These are phyloP conservation scores for Aureobasidium sp. DNA, from an alignment of 2,329 filamentous ascomycete species.

Conservation along the genomic window DNA sequence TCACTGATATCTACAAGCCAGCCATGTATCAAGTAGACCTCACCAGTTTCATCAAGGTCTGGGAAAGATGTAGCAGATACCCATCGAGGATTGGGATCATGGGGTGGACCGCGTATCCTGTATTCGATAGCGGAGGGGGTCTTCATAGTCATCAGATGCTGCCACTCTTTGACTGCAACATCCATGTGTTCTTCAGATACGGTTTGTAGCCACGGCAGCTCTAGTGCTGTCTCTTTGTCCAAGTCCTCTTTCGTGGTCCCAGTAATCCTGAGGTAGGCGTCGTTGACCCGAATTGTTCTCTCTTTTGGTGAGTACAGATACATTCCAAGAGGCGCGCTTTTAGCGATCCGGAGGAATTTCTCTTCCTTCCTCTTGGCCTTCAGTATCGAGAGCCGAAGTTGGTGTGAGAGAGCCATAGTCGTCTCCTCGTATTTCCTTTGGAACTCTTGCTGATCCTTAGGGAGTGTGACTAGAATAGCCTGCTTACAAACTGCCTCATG, in stretches of 20 bases:
- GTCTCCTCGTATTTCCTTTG: conserved; percentile 29
- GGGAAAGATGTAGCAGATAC: conserved; percentile 17
- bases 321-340: conserved; percentile 33
- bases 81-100: neutral
- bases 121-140: neutral
- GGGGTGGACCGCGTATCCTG: neutral
- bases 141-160: neutral
- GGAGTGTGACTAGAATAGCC: conserved; percentile 28
- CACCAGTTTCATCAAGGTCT: conserved; percentile 25
- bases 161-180: neutral
- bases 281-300: conserved; percentile 32
- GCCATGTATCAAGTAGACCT: conserved; percentile 32
- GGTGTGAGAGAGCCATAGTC: conserved; percentile 30
- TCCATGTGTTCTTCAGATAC: neutral
- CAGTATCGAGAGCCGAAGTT: conserved; percentile 25
- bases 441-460: conserved; percentile 14
- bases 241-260: conserved; percentile 15
- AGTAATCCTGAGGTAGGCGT: conserved; percentile 32
- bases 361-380: conserved; percentile 23
- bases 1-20: conserved; percentile 38
- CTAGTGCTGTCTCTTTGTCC: neutral
- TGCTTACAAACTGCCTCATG: conserved; percentile 20
- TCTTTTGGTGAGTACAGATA: conserved; percentile 25
- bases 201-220: neutral
- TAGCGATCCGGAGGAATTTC: conserved; percentile 32